Conservation (phyloP, 805 yeast species). For the Grigorovia jiainica region DNA sequence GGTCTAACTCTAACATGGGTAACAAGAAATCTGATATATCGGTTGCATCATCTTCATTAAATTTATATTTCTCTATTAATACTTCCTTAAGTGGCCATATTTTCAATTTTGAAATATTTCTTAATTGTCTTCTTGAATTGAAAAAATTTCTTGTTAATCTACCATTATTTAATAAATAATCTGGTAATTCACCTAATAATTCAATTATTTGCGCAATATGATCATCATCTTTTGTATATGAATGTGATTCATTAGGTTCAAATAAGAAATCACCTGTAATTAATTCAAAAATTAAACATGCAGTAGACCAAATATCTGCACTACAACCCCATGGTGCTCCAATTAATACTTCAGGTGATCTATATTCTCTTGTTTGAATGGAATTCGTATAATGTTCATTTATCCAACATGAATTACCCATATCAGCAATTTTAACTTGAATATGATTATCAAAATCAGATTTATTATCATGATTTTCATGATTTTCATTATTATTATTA, state of each 20-base stretch:
- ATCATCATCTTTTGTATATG: constrained; percentile 85
- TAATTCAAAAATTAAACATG: constrained; percentile 82
- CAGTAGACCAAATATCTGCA: constrained; percentile 93
- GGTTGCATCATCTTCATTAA: constrained; percentile 55
- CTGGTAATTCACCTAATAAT: constrained; percentile 60
- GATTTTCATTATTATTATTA: not conserved
- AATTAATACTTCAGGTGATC: constrained; percentile 79
- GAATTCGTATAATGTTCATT: constrained; percentile 77
- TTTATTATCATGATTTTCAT: too few relatives aligned
- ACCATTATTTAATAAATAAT: constrained; percentile 47
- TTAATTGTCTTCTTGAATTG: constrained; percentile 59
- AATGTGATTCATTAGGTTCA: constrained; percentile 70
- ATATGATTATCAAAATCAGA: constrained; percentile 47
- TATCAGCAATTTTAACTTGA: constrained; percentile 81
- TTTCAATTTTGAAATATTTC: constrained; percentile 71
- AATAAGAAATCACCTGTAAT: constrained; percentile 90
- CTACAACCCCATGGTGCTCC: constrained; percentile 92
- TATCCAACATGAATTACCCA: constrained; percentile 85
- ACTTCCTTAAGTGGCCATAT: constrained; percentile 86
- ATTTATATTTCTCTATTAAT: constrained; percentile 75
- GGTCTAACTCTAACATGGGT: constrained; percentile 78
- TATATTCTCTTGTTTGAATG: constrained; percentile 84
- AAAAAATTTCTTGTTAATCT: constrained; percentile 53
- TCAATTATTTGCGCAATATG: constrained; percentile 94
- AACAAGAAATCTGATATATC: constrained; percentile 66